phyloP scores from a whole-genome alignment of 257 asterid genomes.

The Gentiana macrophylla region DNA sequence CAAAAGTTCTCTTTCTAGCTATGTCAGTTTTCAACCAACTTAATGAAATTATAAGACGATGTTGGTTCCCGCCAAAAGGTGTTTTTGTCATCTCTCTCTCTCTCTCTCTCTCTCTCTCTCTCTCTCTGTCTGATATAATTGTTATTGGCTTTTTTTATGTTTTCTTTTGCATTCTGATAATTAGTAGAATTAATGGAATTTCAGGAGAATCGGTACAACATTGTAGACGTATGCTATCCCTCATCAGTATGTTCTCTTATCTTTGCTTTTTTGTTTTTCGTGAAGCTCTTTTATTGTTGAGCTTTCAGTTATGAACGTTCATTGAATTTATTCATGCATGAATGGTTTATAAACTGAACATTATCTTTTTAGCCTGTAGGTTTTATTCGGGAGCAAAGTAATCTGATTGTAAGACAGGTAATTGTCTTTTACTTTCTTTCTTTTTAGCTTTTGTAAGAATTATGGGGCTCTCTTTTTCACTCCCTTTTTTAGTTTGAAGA shows the following conservation, averaged over 20 bases:
- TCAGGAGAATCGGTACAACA: slow-evolving; percentile 87
- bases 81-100: not conserved
- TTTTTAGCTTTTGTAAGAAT: too few species aligned
- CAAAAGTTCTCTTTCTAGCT: too few species aligned
- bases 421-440: slow-evolving; percentile 11
- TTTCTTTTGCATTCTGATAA: not conserved
- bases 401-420: slow-evolving; percentile 84
- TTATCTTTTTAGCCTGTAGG: slow-evolving; percentile 77
- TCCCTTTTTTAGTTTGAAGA: too few species aligned
- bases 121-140: not conserved
- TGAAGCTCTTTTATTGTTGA: slow-evolving; percentile 5
- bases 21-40: too few species aligned
- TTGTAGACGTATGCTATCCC: slow-evolving; percentile 87
- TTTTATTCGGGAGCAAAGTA: slow-evolving; percentile 86
- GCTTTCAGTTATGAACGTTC: not conserved
- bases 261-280: slow-evolving; percentile 8
- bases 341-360: slow-evolving; percentile 14
- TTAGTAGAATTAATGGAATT: slow-evolving; percentile 17
- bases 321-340: slow-evolving; percentile 4
- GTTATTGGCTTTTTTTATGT: not conserved
- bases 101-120: not conserved
- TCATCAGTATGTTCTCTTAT: slow-evolving; percentile 46
- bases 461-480: too few species aligned
- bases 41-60: too few species aligned
- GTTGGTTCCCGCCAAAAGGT: too few species aligned